phyloP scores from a whole-genome alignment of 805 yeast species.

The Yamadazyma philogaea region DNA sequence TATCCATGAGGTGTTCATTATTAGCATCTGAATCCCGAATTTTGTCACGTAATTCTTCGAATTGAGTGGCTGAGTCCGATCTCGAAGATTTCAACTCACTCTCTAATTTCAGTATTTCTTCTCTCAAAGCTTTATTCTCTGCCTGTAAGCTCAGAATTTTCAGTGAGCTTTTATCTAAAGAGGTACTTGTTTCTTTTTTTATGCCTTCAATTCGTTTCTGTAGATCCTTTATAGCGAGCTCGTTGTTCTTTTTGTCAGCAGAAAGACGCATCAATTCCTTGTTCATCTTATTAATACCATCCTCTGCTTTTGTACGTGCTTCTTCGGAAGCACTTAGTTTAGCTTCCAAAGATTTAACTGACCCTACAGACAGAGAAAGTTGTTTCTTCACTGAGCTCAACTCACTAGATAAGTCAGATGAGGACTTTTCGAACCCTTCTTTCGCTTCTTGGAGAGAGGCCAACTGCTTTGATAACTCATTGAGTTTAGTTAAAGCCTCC shows the following conservation, averaged over 20 bases:
- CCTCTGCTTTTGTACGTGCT: conserved; percentile 67
- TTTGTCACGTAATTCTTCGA: conserved; percentile 21
- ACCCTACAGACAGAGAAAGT: conserved; percentile 21
- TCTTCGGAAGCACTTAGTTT: conserved; percentile 32
- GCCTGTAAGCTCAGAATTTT: conserved; percentile 19
- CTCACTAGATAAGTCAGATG: conserved; percentile 28
- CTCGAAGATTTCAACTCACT: conserved; percentile 20
- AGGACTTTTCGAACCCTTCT: conserved; percentile 25
- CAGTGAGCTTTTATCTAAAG: conserved; percentile 20
- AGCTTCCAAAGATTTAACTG: conserved; percentile 25
- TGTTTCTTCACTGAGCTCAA: conserved; percentile 29
- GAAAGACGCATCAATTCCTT: conserved; percentile 70
- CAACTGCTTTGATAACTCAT: conserved; percentile 17
- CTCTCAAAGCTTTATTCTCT: conserved; percentile 24
- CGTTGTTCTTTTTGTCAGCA: conserved; percentile 54
- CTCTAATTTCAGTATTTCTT: conserved; percentile 21
- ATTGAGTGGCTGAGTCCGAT: conserved; percentile 17
- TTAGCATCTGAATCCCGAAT: conserved; percentile 27
- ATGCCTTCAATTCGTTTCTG: conserved; percentile 39
- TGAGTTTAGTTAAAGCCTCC: conserved; percentile 14
- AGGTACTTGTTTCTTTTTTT: conserved; percentile 33
- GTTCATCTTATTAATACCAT: conserved; percentile 87
- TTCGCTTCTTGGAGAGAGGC: conserved; percentile 29
- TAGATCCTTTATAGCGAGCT: conserved; percentile 37
- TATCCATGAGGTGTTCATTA: conserved; percentile 39